These are phyloP conservation scores for Powellomyces hirtus DNA, from an alignment of 192 early-diverging fungal genomes.

Conservation along the genomic window DNA sequence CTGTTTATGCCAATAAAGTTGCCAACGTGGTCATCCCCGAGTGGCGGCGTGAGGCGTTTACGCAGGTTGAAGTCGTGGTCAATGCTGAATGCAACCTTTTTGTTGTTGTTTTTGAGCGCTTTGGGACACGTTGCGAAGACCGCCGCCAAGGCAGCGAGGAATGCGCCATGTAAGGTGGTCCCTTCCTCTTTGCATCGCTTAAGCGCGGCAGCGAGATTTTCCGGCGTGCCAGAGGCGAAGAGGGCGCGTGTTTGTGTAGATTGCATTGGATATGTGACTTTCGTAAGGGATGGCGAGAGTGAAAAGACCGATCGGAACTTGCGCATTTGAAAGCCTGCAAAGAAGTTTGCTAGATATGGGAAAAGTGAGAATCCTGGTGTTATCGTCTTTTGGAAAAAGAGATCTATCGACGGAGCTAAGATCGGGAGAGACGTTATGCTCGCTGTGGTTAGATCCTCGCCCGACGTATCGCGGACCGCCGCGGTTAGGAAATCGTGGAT, in stretches of 20 bases:
- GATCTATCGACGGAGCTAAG: not conserved
- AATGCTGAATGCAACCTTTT: not conserved
- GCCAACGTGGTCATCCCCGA: slow-evolving; percentile 2
- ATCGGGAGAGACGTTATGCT: not conserved
- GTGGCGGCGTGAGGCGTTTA: not conserved
- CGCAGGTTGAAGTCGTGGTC: not conserved
- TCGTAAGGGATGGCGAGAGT: too few relatives aligned
- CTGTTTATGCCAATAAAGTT: not conserved
- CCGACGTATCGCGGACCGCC: not conserved
- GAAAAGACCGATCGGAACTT: not conserved
- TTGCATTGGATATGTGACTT: not conserved
- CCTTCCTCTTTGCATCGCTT: not conserved
- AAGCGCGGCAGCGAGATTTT: slow-evolving; percentile 12
- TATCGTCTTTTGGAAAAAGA: not conserved
- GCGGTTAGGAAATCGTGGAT: not conserved
- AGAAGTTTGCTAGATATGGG: not conserved
- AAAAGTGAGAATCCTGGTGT: not conserved
- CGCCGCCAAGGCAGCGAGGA: not conserved
- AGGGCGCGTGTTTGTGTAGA: not conserved
- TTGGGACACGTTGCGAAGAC: not conserved
- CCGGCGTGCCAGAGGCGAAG: not conserved
- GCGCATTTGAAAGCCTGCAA: not conserved
- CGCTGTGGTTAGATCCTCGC: not conserved
- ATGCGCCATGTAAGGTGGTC: not conserved
- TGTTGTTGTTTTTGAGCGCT: not conserved